Conservation (phyloP, 805 yeast species). For the Teunomyces panamensis region DNA sequence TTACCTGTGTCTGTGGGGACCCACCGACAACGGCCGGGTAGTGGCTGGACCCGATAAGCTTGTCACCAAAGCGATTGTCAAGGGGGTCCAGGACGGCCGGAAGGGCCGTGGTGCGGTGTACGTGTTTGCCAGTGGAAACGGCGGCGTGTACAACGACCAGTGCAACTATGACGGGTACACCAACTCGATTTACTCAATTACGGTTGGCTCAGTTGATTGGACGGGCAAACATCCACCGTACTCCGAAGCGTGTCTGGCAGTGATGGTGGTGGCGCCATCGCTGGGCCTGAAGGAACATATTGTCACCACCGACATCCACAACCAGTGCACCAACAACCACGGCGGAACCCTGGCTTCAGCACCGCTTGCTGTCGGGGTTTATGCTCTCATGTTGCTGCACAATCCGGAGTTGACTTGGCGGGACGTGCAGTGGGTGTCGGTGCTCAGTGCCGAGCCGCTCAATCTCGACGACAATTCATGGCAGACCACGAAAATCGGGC, state of each 20-base stretch:
- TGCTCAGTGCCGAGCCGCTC: conserved; percentile 67
- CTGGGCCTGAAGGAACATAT: conserved; percentile 89
- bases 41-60: conserved; percentile 80
- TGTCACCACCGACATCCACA: conserved; percentile 78
- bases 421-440: conserved; percentile 83
- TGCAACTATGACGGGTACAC: conserved; percentile 98
- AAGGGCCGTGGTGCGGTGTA: conserved; percentile 78
- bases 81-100: conserved; percentile 82
- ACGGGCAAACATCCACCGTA: conserved; percentile 84
- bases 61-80: conserved; percentile 79
- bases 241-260: conserved; percentile 92
- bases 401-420: conserved; percentile 94
- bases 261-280: conserved; percentile 87
- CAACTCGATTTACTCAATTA: conserved; percentile 89
- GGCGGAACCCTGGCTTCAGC: conserved; percentile 99
- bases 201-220: conserved; percentile 91
- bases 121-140: conserved; percentile 96
- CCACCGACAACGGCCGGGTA: conserved; percentile 85
- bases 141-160: conserved; percentile 77
- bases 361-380: conserved; percentile 96
- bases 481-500: conserved; percentile 67
- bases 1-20: conserved; percentile 98
- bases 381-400: conserved; percentile 74
- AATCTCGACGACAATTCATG: conserved; percentile 68
- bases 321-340: conserved; percentile 67